These are phyloP conservation scores for Sutorius australiensis DNA, from an alignment of 768 basidiomycete species.

Conservation along the genomic window DNA sequence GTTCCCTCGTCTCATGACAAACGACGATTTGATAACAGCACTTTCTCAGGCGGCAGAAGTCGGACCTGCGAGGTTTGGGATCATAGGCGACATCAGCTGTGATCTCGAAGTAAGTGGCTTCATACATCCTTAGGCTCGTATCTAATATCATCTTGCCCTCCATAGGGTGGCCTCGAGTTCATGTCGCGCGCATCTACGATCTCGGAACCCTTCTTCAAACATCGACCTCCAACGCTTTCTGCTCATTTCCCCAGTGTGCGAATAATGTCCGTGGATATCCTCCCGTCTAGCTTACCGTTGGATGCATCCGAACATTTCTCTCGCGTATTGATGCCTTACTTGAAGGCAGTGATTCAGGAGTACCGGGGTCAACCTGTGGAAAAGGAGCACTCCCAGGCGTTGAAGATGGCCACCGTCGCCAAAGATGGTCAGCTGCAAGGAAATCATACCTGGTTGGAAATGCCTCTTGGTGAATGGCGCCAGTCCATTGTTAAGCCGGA, in stretches of 20 bases:
- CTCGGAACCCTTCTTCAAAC: slow-evolving; percentile 65
- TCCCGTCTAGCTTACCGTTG: slow-evolving; percentile 78
- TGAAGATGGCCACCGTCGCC: slow-evolving; percentile 73
- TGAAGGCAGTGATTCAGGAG: slow-evolving; percentile 50
- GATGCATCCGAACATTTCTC: slow-evolving; percentile 83
- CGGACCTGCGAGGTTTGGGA: slow-evolving; percentile 56
- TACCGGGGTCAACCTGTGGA: slow-evolving; percentile 33
- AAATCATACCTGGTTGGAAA: slow-evolving; percentile 56
- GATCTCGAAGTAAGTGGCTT: slow-evolving; percentile 60
- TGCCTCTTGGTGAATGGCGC: slow-evolving; percentile 46
- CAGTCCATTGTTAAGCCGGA: slow-evolving; percentile 3
- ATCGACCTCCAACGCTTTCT: slow-evolving; percentile 40
- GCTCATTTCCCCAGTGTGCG: slow-evolving; percentile 54
- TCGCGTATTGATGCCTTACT: slow-evolving; percentile 58
- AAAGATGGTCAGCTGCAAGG: slow-evolving; percentile 49
- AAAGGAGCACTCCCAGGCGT: slow-evolving; percentile 36
- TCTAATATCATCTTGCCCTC: background rate
- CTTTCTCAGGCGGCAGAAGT: slow-evolving; percentile 47
- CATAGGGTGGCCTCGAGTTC: slow-evolving; percentile 82
- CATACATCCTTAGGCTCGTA: background rate
- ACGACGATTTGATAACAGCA: slow-evolving; percentile 51
- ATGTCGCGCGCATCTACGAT: slow-evolving; percentile 74
- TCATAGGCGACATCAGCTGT: slow-evolving; percentile 86
- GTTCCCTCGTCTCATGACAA: slow-evolving; percentile 79
- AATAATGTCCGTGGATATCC: slow-evolving; percentile 89